phyloP scores from a whole-genome alignment of 148 eudicot species.

The Chenopodium album region DNA sequence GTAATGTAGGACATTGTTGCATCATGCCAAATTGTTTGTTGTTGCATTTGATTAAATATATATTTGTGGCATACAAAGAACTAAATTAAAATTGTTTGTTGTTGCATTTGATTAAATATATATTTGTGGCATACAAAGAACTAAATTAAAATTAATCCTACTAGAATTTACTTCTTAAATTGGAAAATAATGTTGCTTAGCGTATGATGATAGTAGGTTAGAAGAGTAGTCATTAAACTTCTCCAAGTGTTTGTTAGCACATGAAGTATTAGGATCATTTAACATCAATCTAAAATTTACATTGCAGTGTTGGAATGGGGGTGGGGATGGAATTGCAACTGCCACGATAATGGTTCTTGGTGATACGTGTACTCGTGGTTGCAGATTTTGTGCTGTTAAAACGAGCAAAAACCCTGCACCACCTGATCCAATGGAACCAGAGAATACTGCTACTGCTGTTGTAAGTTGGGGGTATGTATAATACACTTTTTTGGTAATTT shows the following conservation, averaged over 20 bases:
- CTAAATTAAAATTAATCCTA: no score
- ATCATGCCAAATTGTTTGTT: no score
- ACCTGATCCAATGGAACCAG: slow-evolving; percentile 93
- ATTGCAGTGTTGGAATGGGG: slow-evolving; percentile 93
- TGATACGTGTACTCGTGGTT: slow-evolving; percentile 92
- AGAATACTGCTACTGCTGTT: slow-evolving; percentile 86
- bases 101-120: no score
- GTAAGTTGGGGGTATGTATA: slow-evolving; percentile 83
- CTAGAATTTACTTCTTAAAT: no score
- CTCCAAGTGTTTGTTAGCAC: neutral
- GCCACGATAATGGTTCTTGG: slow-evolving; percentile 97
- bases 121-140: no score
- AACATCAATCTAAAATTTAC: neutral
- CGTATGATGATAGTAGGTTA: neutral
- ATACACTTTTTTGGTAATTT: neutral
- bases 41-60: no score
- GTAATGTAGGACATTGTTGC: no score
- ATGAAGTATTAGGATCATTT: neutral
- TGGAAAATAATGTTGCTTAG: no score
- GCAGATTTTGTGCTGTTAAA: slow-evolving; percentile 96
- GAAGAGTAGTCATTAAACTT: neutral
- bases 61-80: no score
- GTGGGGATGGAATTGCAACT: slow-evolving; percentile 92
- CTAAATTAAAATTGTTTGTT: no score
- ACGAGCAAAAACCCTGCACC: slow-evolving; percentile 88